These are phyloP conservation scores for Penstemon davidsonii DNA, from an alignment of 257 asterid genomes.

Conservation along the genomic window DNA sequence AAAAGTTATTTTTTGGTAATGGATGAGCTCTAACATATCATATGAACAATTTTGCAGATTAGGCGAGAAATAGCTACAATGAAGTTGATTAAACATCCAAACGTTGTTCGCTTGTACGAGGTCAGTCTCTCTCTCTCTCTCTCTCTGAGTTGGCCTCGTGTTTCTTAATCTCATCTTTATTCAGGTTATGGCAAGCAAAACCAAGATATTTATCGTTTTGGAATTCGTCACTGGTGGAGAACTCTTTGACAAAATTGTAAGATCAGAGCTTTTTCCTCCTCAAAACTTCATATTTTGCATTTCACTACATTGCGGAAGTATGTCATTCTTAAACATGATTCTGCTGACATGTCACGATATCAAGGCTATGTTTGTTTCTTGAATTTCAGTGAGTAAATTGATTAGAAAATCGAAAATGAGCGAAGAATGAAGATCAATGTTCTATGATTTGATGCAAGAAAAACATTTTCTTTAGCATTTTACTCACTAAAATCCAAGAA, in stretches of 20 bases:
- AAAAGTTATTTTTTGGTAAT: slow-evolving; percentile 16
- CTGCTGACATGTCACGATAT: not conserved
- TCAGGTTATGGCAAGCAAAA: slow-evolving; percentile 96
- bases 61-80: slow-evolving; percentile 87
- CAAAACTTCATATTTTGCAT: not conserved
- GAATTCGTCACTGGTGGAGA: slow-evolving; percentile 93
- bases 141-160: slow-evolving; percentile 1
- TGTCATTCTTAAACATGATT: not conserved
- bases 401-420: too few species aligned
- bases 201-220: slow-evolving; percentile 86
- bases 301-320: not conserved
- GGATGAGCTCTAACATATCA: slow-evolving; percentile 14
- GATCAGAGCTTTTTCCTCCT: slow-evolving; percentile 25
- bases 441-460: too few species aligned
- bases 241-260: slow-evolving; percentile 94
- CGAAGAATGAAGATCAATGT: too few species aligned
- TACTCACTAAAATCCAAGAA: not conserved
- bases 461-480: not conserved
- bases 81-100: slow-evolving; percentile 85
- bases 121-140: slow-evolving; percentile 37
- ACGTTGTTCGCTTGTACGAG: slow-evolving; percentile 76
- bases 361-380: not conserved
- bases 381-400: not conserved
- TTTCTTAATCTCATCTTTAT: slow-evolving; percentile 13
- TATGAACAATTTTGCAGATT: slow-evolving; percentile 51